These are phyloP conservation scores for Stenocarpella maydis DNA, from an alignment of 2,329 filamentous ascomycete genomes.

Conservation along the genomic window DNA sequence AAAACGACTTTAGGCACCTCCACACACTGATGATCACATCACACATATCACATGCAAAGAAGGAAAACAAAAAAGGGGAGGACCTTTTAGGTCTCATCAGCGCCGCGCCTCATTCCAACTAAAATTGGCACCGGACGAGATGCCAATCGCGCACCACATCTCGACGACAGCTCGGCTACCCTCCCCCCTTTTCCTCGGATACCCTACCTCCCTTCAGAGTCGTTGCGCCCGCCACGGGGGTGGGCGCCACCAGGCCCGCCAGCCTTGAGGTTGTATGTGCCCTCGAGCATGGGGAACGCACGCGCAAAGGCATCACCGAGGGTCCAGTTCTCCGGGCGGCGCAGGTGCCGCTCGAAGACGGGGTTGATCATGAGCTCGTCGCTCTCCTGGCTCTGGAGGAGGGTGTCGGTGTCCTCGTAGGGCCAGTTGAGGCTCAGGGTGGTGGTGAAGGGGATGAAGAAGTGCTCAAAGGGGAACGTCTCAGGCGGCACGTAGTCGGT, in stretches of 20 bases:
- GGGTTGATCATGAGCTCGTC: constrained; percentile 83
- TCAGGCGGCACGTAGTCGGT: constrained; percentile 52
- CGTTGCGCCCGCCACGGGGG: constrained; percentile 5
- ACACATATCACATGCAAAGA: constrained; percentile 16
- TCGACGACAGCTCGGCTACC: not conserved
- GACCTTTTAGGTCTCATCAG: not conserved
- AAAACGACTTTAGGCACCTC: not conserved
- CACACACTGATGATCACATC: too few relatives aligned
- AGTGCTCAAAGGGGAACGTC: constrained; percentile 76
- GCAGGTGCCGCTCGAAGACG: constrained; percentile 82
- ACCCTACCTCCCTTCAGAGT: constrained; percentile 13
- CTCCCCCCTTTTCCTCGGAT: not conserved
- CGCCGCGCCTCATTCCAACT: not conserved
- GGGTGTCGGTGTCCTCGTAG: constrained; percentile 75
- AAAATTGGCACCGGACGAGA: not conserved
- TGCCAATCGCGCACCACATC: not conserved
- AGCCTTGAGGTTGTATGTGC: constrained; percentile 51
- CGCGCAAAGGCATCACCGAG: constrained; percentile 74
- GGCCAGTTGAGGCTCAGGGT: constrained; percentile 85
- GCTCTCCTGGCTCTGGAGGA: constrained; percentile 65
- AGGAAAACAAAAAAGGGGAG: too few relatives aligned
- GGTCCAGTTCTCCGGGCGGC: constrained; percentile 82
- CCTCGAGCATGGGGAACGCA: constrained; percentile 66
- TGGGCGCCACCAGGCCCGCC: constrained; percentile 17
- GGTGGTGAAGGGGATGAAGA: constrained; percentile 83